Base-by-base conservation (phyloP, 2,329 filamentous ascomycete genomes). In the Botryotinia calthae region DNA sequence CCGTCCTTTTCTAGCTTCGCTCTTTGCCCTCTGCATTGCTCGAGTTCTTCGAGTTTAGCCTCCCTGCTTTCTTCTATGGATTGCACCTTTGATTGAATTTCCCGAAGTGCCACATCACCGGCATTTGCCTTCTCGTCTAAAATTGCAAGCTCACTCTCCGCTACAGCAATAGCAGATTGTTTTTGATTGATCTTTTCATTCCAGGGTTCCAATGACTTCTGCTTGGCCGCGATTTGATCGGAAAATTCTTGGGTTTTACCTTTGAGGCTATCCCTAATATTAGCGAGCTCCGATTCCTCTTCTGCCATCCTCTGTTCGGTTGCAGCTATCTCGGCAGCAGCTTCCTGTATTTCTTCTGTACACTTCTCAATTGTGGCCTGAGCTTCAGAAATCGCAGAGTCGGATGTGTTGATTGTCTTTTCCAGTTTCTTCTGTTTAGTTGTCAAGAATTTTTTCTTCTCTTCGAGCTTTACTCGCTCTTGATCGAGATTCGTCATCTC, bases 121-220 rank as follows among this genome's bases (percentile, higher is more conserved):
- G 95, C 91, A 79, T 94, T 97, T 69, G 93, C 93, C 80, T 94
- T 94, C 81, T 99, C 96, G 58, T 89, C 88, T 12, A 99, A 87
- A 73, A 99, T 98, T 74, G 94, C 91, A 77, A 98, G 88, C 82
- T 99, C 95, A 82, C 94, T 97, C 81, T 97, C 93, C 1, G 96
- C 94, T 18, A 99, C 95, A 6, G 95, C 95, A 77, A 98, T 97
- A 5, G 93, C 90, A 0, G 95, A 98, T 80, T 96, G 92, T 82
- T 97, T 98, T 80, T 97, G 92, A 82, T 96, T 98, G 84, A 99
- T 95, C 83, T 96, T 98, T 76, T 94, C 94, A 77, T 92, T 95
- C 96, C 96, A 99, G 0, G 96, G 96, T 82, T 98, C 95, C 18
- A 99, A 86, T 1, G 93, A 91, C 83, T 97, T 98, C 80, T 99